Conservation (phyloP, 768 basidiomycete genomes). For the Lactifluus rugatus region DNA sequence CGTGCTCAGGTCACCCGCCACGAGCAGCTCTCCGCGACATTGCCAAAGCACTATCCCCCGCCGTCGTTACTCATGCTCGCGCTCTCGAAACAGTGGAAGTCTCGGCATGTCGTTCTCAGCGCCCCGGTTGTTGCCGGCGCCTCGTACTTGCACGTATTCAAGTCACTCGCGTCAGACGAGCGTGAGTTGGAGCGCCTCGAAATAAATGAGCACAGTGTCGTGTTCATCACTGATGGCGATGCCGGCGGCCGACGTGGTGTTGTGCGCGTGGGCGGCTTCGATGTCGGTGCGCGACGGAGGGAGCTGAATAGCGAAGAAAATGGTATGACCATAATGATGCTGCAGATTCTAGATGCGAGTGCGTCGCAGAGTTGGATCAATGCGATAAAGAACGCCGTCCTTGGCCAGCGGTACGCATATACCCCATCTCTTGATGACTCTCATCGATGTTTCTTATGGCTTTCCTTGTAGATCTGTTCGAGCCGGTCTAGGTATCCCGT, state of each 20-base stretch:
- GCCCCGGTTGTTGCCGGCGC: constrained; percentile 30
- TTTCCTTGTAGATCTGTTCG: constrained; percentile 47
- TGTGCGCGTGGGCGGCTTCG: constrained; percentile 58
- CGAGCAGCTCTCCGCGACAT: constrained; percentile 39
- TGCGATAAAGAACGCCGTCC: constrained; percentile 59
- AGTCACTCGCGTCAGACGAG: constrained; percentile 46
- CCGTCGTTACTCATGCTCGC: constrained; percentile 61
- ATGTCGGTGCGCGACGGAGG: constrained; percentile 38
- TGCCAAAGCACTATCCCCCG: constrained; percentile 63
- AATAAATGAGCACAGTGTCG: constrained; percentile 68
- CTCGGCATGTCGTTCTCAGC: constrained; percentile 48
- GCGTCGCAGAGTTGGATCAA: constrained; percentile 73
- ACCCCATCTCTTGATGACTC: background rate
- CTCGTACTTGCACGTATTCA: constrained; percentile 67
- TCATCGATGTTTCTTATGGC: background rate
- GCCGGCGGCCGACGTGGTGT: constrained; percentile 40
- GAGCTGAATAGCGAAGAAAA: constrained; percentile 33
- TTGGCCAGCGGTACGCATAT: constrained; percentile 51
- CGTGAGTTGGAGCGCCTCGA: constrained; percentile 64
- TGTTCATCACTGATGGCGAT: constrained; percentile 57
- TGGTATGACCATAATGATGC: constrained; percentile 54
- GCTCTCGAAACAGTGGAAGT: constrained; percentile 64
- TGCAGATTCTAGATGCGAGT: constrained; percentile 50
- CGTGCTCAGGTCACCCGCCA: constrained; percentile 42
- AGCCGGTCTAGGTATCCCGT: constrained; percentile 48